Base-by-base conservation (phyloP, 148 eudicot genomes). In the Agrostemma githago region DNA sequence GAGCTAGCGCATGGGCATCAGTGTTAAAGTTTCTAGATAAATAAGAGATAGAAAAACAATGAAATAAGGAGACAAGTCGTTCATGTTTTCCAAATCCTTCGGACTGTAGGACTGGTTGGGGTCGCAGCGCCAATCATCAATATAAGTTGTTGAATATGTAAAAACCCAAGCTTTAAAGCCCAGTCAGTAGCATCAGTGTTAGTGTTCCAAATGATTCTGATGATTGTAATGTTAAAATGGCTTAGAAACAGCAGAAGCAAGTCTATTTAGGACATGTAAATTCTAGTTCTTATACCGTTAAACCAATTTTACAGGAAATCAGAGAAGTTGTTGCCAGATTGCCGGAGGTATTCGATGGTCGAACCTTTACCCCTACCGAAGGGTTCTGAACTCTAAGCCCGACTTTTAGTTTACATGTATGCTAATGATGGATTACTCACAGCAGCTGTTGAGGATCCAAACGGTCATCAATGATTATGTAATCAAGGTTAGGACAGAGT, bases 341-440 rank as follows among this genome's bases (percentile, higher is more conserved):
- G 80, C 91, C 89, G 3, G 83, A 83, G 44, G 80, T 85, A 51
- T 88, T 93, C 73, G 78, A 87, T 12, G 90, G 85, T 54, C 84
- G 97, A 73, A 89, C 89, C 41, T 89, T 83, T 76, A 86, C 92
- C 15, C 85, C 89, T 14, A 89, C 89, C 6, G 92, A 93, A 81
- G 95, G 98, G 71, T 84, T 93, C 59, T 89, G 85, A 87, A 65
- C 65, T 42, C 14, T 12, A 65, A 37, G 21, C 20, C 39, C n/a
- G 8, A 4, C 15, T 65, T 64, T 14, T 42, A 39, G 5, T 44
- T 65, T 16, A 39, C 68, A 38, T 38, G 43, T 34, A 5, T 10
- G 63, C 20, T 39, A 14, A 37, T 8, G 67, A 63, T 63, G n/a
- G 42, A 63, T 34, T 37, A n/a, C 63, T 53, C 58, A 12, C 58